Percentiles rank a stretch among this genome's conserved stretches.
Conservation (phyloP, 495 filamentous ascomycete species). For the Lasiosphaeriaceae sp. region DNA sequence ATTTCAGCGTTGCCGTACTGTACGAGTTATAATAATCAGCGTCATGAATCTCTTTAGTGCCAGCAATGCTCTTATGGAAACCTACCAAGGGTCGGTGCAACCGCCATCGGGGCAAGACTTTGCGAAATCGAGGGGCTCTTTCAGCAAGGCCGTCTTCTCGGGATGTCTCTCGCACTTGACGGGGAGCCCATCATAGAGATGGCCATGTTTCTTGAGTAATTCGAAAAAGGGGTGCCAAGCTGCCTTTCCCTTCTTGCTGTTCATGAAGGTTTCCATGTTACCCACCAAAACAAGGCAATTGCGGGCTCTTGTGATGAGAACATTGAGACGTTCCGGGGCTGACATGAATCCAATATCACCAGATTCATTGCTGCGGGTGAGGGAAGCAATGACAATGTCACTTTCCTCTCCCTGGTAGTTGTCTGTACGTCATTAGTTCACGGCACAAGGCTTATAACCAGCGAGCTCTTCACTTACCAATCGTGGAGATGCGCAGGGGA, state of each 20-base stretch:
- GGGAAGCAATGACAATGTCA: constrained; percentile 64
- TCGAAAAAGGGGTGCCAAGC: constrained; percentile 60
- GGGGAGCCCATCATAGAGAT: constrained; percentile 68
- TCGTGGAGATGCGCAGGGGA: constrained; percentile 59
- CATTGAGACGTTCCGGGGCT: constrained; percentile 64
- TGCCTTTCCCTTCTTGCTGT: constrained; percentile 54
- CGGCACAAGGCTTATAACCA: background rate
- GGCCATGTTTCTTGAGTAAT: constrained; percentile 46
- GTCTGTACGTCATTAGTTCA: constrained; percentile 38
- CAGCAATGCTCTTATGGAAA: background rate
- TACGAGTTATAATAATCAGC: background rate
- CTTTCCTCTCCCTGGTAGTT: constrained; percentile 83
- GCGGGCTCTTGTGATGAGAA: constrained; percentile 67
- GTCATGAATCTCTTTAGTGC: too few species aligned
- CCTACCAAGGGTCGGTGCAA: constrained; percentile 64
- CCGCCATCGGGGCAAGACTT: constrained; percentile 66
- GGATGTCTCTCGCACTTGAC: constrained; percentile 66
- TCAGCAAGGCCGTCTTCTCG: constrained; percentile 42
- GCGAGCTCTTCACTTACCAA: constrained; percentile 41
- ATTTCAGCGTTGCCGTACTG: constrained; percentile 54
- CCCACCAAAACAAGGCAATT: constrained; percentile 68
- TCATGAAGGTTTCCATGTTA: constrained; percentile 63
- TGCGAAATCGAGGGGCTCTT: constrained; percentile 53
- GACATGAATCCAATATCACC: constrained; percentile 75
- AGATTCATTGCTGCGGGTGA: constrained; percentile 62